Evolutionary conservation across 2,329 filamentous ascomycete genomes (phyloP).

Genomic region (Alternaria burnsii): DNA sequence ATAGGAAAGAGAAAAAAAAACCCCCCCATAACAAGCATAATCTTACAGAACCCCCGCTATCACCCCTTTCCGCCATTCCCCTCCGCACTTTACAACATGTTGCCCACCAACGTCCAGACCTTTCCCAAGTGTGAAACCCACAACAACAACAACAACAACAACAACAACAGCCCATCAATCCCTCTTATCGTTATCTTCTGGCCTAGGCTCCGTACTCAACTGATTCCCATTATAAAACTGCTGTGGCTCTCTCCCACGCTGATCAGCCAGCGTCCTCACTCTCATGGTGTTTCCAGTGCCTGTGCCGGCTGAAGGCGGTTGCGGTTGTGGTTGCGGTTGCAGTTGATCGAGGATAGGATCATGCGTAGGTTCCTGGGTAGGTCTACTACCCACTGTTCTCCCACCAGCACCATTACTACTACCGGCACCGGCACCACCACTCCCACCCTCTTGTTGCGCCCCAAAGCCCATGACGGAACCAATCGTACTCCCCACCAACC

Average conservation of each 20-base stretch:
- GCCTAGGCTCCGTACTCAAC: slow-evolving; percentile 16
- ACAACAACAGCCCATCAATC: slow-evolving; percentile 1
- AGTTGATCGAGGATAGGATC: slow-evolving; percentile 22
- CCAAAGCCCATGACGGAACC: slow-evolving; percentile 41
- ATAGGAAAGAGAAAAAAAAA: neutral
- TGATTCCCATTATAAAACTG: slow-evolving; percentile 94
- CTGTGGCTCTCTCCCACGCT: slow-evolving; percentile 62
- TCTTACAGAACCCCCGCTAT: neutral
- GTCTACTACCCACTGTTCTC: slow-evolving; percentile 20
- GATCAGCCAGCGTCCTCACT: slow-evolving; percentile 57
- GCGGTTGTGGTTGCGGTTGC: neutral
- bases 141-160: too few relatives aligned
- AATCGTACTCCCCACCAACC: slow-evolving; percentile 44
- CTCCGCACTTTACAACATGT: too few relatives aligned
- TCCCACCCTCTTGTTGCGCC: slow-evolving; percentile 19
- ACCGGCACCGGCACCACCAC: too few relatives aligned
- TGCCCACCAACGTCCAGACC: too few relatives aligned
- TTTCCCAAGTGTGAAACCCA: too few relatives aligned
- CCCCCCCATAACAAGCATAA: neutral
- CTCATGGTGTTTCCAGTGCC: slow-evolving; percentile 32
- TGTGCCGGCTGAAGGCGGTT: slow-evolving; percentile 13
- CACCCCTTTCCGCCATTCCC: neutral
- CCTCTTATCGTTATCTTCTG: slow-evolving; percentile 12
- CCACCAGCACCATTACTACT: neutral
- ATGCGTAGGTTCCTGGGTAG: slow-evolving; percentile 16